These are phyloP conservation scores for Alternaria metachromatica DNA, from an alignment of 2,329 filamentous ascomycete species.

Conservation along the genomic window DNA sequence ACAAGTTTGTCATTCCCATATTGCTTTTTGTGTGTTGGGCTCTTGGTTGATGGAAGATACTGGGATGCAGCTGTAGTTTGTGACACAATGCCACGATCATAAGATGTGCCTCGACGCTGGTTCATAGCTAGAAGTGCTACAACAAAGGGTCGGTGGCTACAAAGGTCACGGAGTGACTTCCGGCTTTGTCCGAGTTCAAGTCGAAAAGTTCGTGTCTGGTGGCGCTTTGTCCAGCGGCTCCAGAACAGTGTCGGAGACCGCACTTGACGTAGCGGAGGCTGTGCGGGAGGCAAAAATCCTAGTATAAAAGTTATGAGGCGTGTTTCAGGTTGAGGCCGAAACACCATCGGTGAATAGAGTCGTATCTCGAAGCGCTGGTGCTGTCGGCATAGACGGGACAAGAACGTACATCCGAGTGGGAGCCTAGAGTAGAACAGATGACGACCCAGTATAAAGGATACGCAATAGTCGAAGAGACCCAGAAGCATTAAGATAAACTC, in stretches of 20 bases:
- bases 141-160: not conserved
- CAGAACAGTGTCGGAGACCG: not conserved
- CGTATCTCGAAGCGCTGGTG: not conserved
- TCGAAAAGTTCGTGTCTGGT: not conserved
- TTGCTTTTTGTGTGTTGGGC: not conserved
- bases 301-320: not conserved
- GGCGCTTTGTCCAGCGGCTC: not conserved
- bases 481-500: not conserved
- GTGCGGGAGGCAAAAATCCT: not conserved
- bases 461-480: not conserved
- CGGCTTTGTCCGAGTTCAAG: not conserved
- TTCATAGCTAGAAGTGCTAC: not conserved
- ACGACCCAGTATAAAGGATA: no score
- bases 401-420: not conserved
- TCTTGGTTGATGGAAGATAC: not conserved
- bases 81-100: not conserved
- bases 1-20: not conserved
- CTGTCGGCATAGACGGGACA: not conserved
- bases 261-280: conserved; percentile 23
- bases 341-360: not conserved
- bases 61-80: no score
- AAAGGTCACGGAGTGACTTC: not conserved
- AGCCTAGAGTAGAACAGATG: not conserved
- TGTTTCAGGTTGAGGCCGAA: not conserved
- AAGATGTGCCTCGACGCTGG: not conserved